Conservation (phyloP, 306 rosid genomes). For the Vachellia collinsii region DNA sequence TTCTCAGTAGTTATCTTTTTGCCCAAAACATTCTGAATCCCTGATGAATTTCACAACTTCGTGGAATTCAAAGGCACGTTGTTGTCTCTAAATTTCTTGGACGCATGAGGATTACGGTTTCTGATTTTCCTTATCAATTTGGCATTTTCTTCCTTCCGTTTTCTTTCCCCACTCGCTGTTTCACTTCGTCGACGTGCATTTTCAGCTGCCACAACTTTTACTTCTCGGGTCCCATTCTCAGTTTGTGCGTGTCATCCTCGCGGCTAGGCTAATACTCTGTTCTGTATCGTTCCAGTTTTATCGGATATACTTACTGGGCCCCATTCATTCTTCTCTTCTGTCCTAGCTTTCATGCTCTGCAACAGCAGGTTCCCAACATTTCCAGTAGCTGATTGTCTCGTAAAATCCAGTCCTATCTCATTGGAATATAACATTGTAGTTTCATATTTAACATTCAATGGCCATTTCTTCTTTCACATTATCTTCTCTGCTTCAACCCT, state of each 20-base stretch:
- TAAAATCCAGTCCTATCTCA: neutral
- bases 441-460: constrained; percentile 46
- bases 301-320: neutral
- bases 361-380: neutral
- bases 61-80: neutral
- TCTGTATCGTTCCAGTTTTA: neutral
- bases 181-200: neutral
- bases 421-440: constrained; percentile 8
- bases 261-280: neutral
- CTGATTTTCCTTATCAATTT: neutral
- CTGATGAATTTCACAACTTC: neutral
- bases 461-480: constrained; percentile 62
- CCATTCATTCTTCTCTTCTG: neutral
- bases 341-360: neutral
- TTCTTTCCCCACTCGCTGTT: neutral
- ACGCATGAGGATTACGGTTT: neutral
- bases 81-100: neutral
- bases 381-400: neutral
- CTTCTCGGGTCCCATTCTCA: neutral
- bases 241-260: neutral
- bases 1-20: too few relatives aligned
- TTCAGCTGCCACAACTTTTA: neutral
- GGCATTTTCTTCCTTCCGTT: neutral
- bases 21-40: too few relatives aligned
- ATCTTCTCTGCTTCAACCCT: constrained; percentile 49